Evolutionary conservation across 139 green algal species (phyloP).

Genomic region (Haematococcus lacustris): DNA sequence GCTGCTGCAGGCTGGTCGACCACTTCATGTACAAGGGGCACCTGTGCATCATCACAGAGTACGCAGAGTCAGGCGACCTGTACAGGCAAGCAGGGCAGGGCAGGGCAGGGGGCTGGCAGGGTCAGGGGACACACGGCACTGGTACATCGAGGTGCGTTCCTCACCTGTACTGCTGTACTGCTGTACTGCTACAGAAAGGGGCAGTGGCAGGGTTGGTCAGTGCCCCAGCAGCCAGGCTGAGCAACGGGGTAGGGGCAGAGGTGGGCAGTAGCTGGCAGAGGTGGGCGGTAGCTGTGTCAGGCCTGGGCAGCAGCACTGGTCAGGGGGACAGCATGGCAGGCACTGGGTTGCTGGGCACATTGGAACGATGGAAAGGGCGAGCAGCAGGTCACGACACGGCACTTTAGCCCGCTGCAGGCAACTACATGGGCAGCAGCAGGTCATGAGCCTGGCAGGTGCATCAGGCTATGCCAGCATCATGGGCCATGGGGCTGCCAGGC

Average conservation of each 20-base stretch:
- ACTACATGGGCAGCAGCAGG: no score
- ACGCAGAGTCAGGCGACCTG: constrained; percentile 56
- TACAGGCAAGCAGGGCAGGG: constrained; percentile 21
- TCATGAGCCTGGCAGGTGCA: no score
- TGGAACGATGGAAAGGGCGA: no score
- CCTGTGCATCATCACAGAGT: constrained; percentile 60
- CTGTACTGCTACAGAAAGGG: neutral
- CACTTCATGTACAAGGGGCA: constrained; percentile 50
- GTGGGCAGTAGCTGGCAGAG: no score
- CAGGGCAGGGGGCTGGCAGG: neutral
- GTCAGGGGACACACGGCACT: neutral
- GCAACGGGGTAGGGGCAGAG: neutral
- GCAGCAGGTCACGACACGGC: no score
- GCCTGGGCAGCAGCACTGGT: no score
- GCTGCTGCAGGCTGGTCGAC: constrained; percentile 33
- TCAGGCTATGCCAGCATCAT: no score
- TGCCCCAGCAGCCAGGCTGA: neutral
- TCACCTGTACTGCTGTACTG: neutral
- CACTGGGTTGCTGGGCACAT: no score
- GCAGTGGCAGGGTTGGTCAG: neutral
- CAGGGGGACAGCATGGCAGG: no score
- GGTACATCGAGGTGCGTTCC: neutral
- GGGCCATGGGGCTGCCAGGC: no score
- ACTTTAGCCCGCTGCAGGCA: no score
- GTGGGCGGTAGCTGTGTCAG: no score